Evolutionary conservation across 192 early-diverging fungal genomes (phyloP).

Genomic region (Linnemannia schmuckeri): DNA sequence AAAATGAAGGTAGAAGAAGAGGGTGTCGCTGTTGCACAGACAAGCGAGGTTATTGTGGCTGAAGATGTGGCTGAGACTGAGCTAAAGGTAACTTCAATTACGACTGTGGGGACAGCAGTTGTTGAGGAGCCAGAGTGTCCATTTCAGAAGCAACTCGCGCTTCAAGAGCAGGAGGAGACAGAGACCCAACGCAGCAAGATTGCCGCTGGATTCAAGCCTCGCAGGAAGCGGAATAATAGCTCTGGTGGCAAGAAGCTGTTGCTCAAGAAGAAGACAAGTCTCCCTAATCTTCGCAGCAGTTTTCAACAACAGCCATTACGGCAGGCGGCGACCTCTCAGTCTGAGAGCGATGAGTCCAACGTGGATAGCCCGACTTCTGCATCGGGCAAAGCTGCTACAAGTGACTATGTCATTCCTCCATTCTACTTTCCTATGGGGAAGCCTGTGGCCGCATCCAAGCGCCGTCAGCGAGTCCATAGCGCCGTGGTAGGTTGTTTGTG

Average conservation of each 20-base stretch:
- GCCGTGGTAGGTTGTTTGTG: conserved; percentile 23
- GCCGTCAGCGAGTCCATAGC: conserved; percentile 24
- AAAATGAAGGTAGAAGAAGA: neutral
- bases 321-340: neutral
- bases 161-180: conserved; percentile 19
- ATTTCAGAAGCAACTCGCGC: conserved; percentile 34
- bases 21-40: neutral
- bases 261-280: conserved; percentile 35
- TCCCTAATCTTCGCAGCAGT: conserved; percentile 22
- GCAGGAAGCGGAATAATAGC: conserved; percentile 35
- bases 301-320: conserved; percentile 17
- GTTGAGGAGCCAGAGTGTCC: neutral
- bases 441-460: conserved; percentile 37
- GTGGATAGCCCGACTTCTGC: neutral
- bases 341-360: neutral
- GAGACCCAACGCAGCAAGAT: neutral
- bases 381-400: neutral
- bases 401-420: conserved; percentile 34
- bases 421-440: conserved; percentile 51
- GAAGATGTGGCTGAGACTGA: neutral
- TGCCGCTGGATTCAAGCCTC: conserved; percentile 4
- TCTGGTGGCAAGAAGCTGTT: conserved; percentile 39
- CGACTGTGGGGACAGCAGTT: neutral
- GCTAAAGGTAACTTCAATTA: neutral
- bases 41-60: neutral